A percentile compares a stretch with the other conserved stretches of the same genome.
Evolutionary conservation across 2,329 filamentous ascomycete genomes (phyloP).

Genomic region (Raffaelea arxii): DNA sequence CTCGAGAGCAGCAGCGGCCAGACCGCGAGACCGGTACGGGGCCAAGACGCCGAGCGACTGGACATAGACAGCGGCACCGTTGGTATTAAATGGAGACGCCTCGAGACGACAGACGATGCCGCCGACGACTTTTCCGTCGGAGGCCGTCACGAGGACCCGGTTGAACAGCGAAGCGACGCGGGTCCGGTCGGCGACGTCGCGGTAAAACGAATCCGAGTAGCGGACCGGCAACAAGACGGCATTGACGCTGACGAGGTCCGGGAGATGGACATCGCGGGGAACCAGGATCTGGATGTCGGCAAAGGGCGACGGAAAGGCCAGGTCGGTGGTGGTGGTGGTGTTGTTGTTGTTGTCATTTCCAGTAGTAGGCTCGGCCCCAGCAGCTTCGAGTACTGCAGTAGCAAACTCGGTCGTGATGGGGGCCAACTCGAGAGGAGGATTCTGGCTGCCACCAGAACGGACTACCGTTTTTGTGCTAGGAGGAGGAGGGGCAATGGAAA

Average conservation of each 20-base stretch:
- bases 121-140: constrained; percentile 42
- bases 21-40: constrained; percentile 51
- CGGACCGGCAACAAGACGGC: constrained; percentile 52
- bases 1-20: constrained; percentile 47
- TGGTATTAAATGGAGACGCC: constrained; percentile 19
- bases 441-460: constrained; percentile 6
- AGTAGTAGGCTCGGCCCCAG: constrained; percentile 3
- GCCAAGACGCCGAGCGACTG: constrained; percentile 54
- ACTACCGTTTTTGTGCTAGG: neutral
- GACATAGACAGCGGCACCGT: constrained; percentile 42
- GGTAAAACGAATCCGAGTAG: constrained; percentile 57
- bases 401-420: constrained; percentile 7
- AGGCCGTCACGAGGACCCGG: constrained; percentile 41
- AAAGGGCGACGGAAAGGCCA: constrained; percentile 11
- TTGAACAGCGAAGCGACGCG: constrained; percentile 42
- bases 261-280: constrained; percentile 37
- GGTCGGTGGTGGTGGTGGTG: neutral
- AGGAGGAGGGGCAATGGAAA: neutral
- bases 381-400: constrained; percentile 12
- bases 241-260: constrained; percentile 54
- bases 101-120: constrained; percentile 55
- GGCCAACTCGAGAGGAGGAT: constrained; percentile 4
- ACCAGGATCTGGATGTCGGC: constrained; percentile 11
- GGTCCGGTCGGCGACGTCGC: constrained; percentile 38
- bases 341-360: constrained; percentile 5